Evolutionary conservation across 2,329 filamentous ascomycete genomes (phyloP).

Genomic region (Beauveria medogensis): DNA sequence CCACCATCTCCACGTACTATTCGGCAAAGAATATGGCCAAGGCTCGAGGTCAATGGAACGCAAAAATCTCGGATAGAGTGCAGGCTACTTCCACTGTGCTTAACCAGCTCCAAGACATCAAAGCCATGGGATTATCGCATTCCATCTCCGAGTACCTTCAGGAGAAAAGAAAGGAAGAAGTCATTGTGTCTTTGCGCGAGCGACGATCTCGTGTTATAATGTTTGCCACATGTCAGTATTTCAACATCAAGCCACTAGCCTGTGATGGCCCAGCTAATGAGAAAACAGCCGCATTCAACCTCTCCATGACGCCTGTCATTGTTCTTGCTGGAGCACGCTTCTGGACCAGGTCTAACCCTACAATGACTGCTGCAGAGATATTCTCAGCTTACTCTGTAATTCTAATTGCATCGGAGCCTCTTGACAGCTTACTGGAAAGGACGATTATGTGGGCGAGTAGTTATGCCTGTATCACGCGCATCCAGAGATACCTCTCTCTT

Average conservation of each 20-base stretch:
- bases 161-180: neutral
- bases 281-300: neutral
- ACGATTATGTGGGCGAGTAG: neutral
- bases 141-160: neutral
- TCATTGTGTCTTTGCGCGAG: neutral
- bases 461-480: neutral
- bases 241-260: no score
- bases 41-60: neutral
- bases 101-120: neutral
- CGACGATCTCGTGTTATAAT: neutral
- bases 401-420: neutral
- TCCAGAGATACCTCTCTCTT: neutral
- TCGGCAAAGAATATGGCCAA: neutral
- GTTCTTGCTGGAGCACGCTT: neutral
- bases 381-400: neutral
- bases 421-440: neutral
- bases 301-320: neutral
- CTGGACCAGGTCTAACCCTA: neutral
- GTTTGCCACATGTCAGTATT: neutral
- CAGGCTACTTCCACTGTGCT: neutral
- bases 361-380: neutral
- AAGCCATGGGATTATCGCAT: neutral
- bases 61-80: neutral
- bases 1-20: neutral
- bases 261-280: neutral